Evolutionary conservation across 2,329 filamentous ascomycete genomes (phyloP), one percentile per base, ranked within the genome.

Genomic region (Aspergillus sp.): DNA sequence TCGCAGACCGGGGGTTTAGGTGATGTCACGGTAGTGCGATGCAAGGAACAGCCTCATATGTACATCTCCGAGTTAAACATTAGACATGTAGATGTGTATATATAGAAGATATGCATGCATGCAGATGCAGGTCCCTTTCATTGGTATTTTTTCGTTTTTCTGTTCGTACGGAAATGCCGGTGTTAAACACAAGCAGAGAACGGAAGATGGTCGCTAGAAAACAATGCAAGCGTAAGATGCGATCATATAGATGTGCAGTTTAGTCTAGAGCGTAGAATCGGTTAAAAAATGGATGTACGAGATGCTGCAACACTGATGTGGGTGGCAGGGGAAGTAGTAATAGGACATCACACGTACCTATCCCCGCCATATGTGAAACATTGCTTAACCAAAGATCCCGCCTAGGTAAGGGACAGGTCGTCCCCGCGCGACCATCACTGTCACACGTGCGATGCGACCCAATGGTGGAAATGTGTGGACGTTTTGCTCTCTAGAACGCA

Each of bases 401-500:
- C 10, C 14, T n/a, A 7, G 16, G 16, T 38, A 38, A 13, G 22
- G 16, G 16, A 38, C 35, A n/a, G 6, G 3, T 38, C 35, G 35
- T 17, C 35, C 14, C 14, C 16, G 35, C 16, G 35, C 35, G 9
- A 38, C 35, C 35, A 38, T n/a, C 35, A 38, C 6, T 38, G 14
- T 38, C 35, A n/a, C 26, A 38, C 35, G 14, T 38, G 5, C 4
- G 35, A 38, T n/a, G 35, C 16, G 35, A n/a, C 6, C 14, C 35
- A 38, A 7, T n/a, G 5, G 35, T 38, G 35, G 35, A 13, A n/a
- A 14, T n/a, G 13, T 4, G 35, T 38, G 3, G 14, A 5, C 16
- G 13, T 38, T n/a, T 8, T 38, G 10, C 35, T 49, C 11, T 17
- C 35, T 55, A 59, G 43, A 63, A 51, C 36, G 48, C 47, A 22